These are phyloP conservation scores for Ogataea pilisensis DNA, from an alignment of 805 yeast genomes.

Conservation along the genomic window DNA sequence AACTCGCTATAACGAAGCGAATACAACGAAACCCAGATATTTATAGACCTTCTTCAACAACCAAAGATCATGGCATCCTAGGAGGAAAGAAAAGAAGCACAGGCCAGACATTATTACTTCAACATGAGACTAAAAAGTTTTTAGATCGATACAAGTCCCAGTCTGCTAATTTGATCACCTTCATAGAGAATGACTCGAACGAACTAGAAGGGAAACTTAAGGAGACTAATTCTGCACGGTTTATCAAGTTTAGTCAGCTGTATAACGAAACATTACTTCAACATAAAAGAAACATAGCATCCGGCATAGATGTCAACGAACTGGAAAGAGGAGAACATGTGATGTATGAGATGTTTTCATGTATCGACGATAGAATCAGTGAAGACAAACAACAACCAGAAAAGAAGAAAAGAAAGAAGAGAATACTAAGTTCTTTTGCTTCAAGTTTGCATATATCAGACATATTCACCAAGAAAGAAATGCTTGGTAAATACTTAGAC, in stretches of 20 bases:
- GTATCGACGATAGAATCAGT: slow-evolving; percentile 7
- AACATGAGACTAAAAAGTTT: slow-evolving; percentile 61
- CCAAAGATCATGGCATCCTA: slow-evolving; percentile 27
- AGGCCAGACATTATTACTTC: slow-evolving; percentile 53
- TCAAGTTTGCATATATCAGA: slow-evolving; percentile 43
- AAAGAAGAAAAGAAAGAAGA: slow-evolving; percentile 27
- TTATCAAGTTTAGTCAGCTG: slow-evolving; percentile 36
- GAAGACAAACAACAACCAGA: slow-evolving; percentile 6
- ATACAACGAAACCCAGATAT: slow-evolving; percentile 58
- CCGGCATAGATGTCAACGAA: slow-evolving; percentile 22
- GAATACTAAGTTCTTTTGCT: slow-evolving; percentile 48
- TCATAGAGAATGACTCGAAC: slow-evolving; percentile 5
- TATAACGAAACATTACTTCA: slow-evolving; percentile 30
- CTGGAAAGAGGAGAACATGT: slow-evolving; percentile 14
- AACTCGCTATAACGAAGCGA: slow-evolving; percentile 59
- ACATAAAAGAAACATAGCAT: slow-evolving; percentile 26
- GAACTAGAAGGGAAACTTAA: slow-evolving; percentile 5
- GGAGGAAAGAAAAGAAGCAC: slow-evolving; percentile 38
- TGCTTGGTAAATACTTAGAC: slow-evolving; percentile 62
- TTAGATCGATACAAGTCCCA: slow-evolving; percentile 40
- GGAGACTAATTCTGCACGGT: slow-evolving; percentile 11
- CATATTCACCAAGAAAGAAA: slow-evolving; percentile 57
- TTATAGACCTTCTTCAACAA: slow-evolving; percentile 29
- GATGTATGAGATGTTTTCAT: slow-evolving; percentile 30
- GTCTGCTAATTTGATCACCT: slow-evolving; percentile 21